Evolutionary conservation across 441 rosid genomes (phyloP), one percentile per base, ranked within the genome.

Genomic region (Syzygium malaccense): DNA sequence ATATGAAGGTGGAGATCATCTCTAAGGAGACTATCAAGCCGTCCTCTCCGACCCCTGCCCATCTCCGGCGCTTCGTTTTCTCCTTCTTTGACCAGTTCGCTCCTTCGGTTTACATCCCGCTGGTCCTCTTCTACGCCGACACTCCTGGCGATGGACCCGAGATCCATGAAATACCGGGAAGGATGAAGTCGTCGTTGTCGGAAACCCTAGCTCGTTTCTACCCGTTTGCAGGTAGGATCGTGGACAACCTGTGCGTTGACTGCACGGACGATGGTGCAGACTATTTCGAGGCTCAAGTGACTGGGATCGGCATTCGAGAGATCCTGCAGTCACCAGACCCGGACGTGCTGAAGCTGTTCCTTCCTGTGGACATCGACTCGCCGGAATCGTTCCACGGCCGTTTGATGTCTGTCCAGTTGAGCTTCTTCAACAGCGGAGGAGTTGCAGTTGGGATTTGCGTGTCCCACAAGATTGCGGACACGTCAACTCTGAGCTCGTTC

Each of bases 141-240:
- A 23, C 26, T 48, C n/a, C 41, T 37, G 19, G 56, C 1, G 28
- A 45, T 4, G 32, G 20, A 26, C 53, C 68, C 2, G 83, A 88
- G 18, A 32, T 45, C 23, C 6, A 19, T 4, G 83, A 54, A 55
- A 45, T 60, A 7, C 66, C 14, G 11, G 26, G 51, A 11, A 25
- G 86, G 19, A 87, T 89, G 58, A 89, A 86, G 86, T 25, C 51
- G 41, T 79, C 90, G 11, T 60, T 86, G 32, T 75, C 88, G 20
- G 60, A 75, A 57, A 86, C 88, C 58, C 90, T 89, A 25, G 54
- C 75, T 54, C 86, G 55, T 86, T 89, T 51, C 85, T 89, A 86
- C 85, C 90, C 90, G 2, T 49, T 89, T 10, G 86, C 90, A 5
- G 90, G 90, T 45, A 45, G 86, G 53, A 57, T 89, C 33, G 41